phyloP scores from a whole-genome alignment of 345 rosid species.

The Arabidopsis arenosa region DNA sequence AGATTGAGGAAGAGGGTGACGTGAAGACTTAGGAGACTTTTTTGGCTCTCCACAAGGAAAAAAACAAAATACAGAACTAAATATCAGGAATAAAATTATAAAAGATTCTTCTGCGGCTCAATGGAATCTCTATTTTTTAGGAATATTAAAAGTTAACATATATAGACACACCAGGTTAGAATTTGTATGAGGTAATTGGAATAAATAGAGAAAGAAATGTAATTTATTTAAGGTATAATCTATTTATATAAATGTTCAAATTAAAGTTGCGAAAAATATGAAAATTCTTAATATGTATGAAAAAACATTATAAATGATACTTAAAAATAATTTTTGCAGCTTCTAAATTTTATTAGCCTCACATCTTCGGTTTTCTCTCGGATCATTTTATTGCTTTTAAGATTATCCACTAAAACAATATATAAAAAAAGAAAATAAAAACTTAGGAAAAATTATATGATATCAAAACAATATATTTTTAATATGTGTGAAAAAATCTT shows the following conservation, averaged over 20 bases:
- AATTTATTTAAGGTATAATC: background rate
- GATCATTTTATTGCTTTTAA: too few relatives aligned
- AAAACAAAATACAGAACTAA: background rate
- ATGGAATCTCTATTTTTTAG: slow-evolving; percentile 33
- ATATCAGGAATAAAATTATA: slow-evolving; percentile 15
- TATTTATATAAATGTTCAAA: background rate
- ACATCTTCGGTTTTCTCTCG: too few relatives aligned
- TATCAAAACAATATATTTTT: too few relatives aligned
- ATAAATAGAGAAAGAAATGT: background rate
- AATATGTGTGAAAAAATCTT: too few relatives aligned
- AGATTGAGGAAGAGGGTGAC: slow-evolving; percentile 38
- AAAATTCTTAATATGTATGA: too few relatives aligned
- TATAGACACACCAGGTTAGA: background rate
- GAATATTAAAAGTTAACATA: background rate
- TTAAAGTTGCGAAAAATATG: background rate
- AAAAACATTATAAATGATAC: too few relatives aligned
- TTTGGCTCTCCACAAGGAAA: slow-evolving; percentile 23
- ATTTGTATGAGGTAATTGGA: background rate
- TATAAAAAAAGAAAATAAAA: too few relatives aligned
- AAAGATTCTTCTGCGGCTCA: slow-evolving; percentile 38
- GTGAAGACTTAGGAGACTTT: slow-evolving; percentile 27
- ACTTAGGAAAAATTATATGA: too few relatives aligned
- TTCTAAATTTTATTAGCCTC: too few relatives aligned
- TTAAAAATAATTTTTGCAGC: too few relatives aligned
- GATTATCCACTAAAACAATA: too few relatives aligned